Evolutionary conservation across 2,329 filamentous ascomycete species (phyloP).

Genomic region (Cladosporium sphaerospermum): DNA sequence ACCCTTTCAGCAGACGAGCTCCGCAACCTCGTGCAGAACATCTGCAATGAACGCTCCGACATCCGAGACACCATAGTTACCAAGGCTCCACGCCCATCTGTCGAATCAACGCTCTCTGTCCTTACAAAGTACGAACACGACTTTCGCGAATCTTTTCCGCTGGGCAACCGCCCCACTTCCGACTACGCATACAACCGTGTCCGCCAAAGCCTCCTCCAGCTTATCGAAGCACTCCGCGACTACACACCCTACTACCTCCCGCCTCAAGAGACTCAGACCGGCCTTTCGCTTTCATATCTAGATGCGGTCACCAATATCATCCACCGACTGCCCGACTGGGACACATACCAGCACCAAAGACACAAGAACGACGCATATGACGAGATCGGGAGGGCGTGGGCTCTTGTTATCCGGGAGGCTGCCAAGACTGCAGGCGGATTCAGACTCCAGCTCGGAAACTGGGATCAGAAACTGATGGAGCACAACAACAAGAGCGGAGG

Average conservation of each 20-base stretch:
- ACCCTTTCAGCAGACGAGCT: slow-evolving; percentile 83
- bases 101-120: slow-evolving; percentile 71
- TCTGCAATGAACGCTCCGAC: slow-evolving; percentile 83
- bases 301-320: slow-evolving; percentile 87
- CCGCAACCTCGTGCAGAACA: slow-evolving; percentile 76
- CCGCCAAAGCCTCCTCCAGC: slow-evolving; percentile 67
- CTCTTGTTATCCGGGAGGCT: slow-evolving; percentile 81
- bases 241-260: slow-evolving; percentile 95
- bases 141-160: slow-evolving; percentile 74
- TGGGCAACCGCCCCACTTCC: slow-evolving; percentile 73
- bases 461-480: slow-evolving; percentile 80
- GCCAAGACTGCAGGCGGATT: slow-evolving; percentile 88
- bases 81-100: slow-evolving; percentile 79
- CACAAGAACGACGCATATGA: slow-evolving; percentile 96
- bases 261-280: slow-evolving; percentile 79
- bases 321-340: slow-evolving; percentile 85
- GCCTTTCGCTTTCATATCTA: slow-evolving; percentile 76
- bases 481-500: slow-evolving; percentile 85
- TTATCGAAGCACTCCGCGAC: slow-evolving; percentile 85
- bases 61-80: slow-evolving; percentile 79
- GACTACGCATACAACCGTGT: slow-evolving; percentile 96
- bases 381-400: slow-evolving; percentile 91
- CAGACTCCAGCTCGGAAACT: slow-evolving; percentile 78
- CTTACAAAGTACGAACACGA: slow-evolving; percentile 73
- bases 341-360: slow-evolving; percentile 77